phyloP scores from a whole-genome alignment of 768 basidiomycete species.

The Hypholoma fasciculare region DNA sequence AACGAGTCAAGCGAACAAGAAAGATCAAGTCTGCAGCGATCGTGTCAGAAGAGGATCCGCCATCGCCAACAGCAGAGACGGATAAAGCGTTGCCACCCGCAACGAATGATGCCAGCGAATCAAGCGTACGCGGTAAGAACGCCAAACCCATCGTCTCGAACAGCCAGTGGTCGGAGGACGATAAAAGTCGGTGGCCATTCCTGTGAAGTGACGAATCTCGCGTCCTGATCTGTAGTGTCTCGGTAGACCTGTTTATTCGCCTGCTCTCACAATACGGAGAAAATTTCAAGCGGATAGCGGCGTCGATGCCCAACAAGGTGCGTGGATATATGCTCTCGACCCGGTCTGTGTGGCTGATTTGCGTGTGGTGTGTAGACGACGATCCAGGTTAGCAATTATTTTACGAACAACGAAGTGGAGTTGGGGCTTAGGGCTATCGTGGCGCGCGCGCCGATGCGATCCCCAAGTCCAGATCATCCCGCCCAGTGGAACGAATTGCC shows the following conservation, averaged over 20 bases:
- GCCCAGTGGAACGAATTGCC: constrained; percentile 22
- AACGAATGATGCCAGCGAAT: constrained; percentile 20
- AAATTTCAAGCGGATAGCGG: constrained; percentile 69
- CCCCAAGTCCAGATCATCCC: constrained; percentile 30
- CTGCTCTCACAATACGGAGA: constrained; percentile 64
- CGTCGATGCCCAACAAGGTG: constrained; percentile 65
- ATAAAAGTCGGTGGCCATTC: constrained; percentile 49
- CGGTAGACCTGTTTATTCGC: constrained; percentile 47
- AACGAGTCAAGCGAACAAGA: constrained; percentile 38
- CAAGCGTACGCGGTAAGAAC: constrained; percentile 27
- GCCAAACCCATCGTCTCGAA: constrained; percentile 17
- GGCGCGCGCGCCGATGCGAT: constrained; percentile 40
- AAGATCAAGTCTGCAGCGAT: constrained; percentile 44
- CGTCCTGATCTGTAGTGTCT: constrained; percentile 13
- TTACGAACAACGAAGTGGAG: constrained; percentile 40
- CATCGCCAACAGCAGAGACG: constrained; percentile 25
- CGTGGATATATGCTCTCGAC: background rate
- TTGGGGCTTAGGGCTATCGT: constrained; percentile 42
- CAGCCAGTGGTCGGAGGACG: constrained; percentile 64
- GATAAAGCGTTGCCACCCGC: constrained; percentile 16
- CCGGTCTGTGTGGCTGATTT: background rate
- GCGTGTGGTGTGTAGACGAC: constrained; percentile 41
- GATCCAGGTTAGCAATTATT: constrained; percentile 55
- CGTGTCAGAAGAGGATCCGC: constrained; percentile 32
- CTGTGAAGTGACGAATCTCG: background rate